Conservation (phyloP, 805 yeast species). For the Candida andamanensis region DNA sequence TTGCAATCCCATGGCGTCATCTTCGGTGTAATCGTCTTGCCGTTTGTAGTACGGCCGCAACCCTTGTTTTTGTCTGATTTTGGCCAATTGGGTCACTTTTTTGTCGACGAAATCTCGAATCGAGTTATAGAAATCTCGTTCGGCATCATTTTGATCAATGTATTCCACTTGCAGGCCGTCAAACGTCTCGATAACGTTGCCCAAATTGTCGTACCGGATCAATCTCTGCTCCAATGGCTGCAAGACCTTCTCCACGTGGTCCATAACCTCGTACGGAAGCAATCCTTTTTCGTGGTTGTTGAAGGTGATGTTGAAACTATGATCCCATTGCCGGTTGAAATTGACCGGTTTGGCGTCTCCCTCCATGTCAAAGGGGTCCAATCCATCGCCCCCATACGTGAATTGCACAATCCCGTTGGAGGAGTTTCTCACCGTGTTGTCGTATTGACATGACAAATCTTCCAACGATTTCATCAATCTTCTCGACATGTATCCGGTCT, state of each 20-base stretch:
- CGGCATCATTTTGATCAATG: slow-evolving; percentile 85
- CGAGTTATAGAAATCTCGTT: slow-evolving; percentile 76
- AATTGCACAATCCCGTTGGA: slow-evolving; percentile 96
- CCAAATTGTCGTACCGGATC: slow-evolving; percentile 69
- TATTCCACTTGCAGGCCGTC: slow-evolving; percentile 49
- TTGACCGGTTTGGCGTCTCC: slow-evolving; percentile 97
- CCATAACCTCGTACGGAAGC: slow-evolving; percentile 64
- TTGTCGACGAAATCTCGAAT: slow-evolving; percentile 56
- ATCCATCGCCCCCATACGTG: slow-evolving; percentile 97
- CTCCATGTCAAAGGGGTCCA: slow-evolving; percentile 98
- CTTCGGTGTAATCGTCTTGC: slow-evolving; percentile 37
- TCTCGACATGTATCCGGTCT: slow-evolving; percentile 98
- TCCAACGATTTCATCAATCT: slow-evolving; percentile 96
- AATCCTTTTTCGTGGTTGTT: slow-evolving; percentile 49
- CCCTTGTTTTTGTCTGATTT: slow-evolving; percentile 50
- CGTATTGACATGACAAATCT: slow-evolving; percentile 91
- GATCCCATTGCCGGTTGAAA: slow-evolving; percentile 92
- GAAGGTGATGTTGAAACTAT: slow-evolving; percentile 71
- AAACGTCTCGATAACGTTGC: slow-evolving; percentile 43
- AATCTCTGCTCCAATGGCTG: slow-evolving; percentile 56
- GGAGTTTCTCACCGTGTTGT: slow-evolving; percentile 90
- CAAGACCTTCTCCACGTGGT: slow-evolving; percentile 51
- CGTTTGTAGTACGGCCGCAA: slow-evolving; percentile 40
- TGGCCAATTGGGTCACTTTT: slow-evolving; percentile 56
- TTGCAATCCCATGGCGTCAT: slow-evolving; percentile 23